phyloP scores from a whole-genome alignment of 1,284 basidiomycete genomes.

The Violaceomyces palustris region DNA sequence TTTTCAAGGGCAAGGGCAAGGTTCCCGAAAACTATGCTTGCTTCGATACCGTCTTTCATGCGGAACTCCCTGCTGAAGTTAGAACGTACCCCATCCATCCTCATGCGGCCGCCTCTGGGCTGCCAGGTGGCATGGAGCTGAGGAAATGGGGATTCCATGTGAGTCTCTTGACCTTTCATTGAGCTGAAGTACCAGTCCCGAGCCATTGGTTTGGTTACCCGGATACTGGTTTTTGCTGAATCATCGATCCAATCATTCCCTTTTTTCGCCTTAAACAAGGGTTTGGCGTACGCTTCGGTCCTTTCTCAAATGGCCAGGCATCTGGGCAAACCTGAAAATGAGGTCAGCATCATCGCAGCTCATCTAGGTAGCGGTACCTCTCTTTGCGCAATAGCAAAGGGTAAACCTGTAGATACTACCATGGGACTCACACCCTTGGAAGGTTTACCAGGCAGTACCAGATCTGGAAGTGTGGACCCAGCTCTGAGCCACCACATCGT shows the following conservation, averaged over 20 bases:
- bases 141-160: constrained; percentile 19
- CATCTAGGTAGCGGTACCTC: constrained; percentile 14
- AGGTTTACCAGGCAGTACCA: constrained; percentile 16
- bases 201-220: too few relatives aligned
- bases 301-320: neutral
- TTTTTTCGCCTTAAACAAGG: too few relatives aligned
- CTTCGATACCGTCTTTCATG: constrained; percentile 18
- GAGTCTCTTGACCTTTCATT: too few relatives aligned
- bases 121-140: constrained; percentile 15
- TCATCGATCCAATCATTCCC: too few relatives aligned
- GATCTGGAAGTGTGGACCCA: constrained; percentile 16
- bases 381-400: constrained; percentile 9
- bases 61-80: constrained; percentile 2
- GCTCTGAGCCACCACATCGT: constrained; percentile 12
- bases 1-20: neutral
- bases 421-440: constrained; percentile 25
- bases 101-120: neutral
- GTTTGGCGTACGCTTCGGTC: constrained; percentile 10
- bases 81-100: constrained; percentile 6
- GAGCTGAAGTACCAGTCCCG: too few relatives aligned
- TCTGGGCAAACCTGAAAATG: neutral
- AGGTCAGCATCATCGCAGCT: constrained; percentile 13
- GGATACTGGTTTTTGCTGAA: too few relatives aligned
- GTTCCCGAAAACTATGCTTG: constrained; percentile 5
- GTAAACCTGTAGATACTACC: constrained; percentile 12